Evolutionary conservation across 2,329 filamentous ascomycete species (phyloP).

Genomic region (Mycogone perniciosa): DNA sequence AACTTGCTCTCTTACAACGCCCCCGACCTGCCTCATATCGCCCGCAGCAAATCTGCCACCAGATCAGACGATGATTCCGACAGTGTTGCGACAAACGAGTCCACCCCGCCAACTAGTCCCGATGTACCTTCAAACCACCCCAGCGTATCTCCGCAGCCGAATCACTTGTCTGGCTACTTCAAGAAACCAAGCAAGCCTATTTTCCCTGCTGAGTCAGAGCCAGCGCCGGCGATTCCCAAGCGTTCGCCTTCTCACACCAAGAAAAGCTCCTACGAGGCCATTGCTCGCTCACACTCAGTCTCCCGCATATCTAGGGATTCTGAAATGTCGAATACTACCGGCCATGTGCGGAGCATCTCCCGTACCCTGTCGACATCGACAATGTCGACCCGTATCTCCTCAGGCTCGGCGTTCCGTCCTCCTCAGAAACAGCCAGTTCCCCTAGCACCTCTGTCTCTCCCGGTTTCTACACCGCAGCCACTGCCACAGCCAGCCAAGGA

Average conservation of each 20-base stretch:
- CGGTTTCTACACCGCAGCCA: conserved; percentile 30
- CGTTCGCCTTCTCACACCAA: conserved; percentile 85
- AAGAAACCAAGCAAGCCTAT: conserved; percentile 44
- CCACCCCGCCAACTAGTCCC: conserved; percentile 62
- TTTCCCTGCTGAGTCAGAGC: conserved; percentile 30
- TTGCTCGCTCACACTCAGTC: conserved; percentile 60
- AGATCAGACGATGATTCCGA: conserved; percentile 70
- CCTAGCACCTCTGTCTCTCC: conserved; percentile 25
- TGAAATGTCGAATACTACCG: conserved; percentile 46
- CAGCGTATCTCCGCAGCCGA: conserved; percentile 52
- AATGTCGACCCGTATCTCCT: conserved; percentile 46
- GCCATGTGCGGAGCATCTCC: conserved; percentile 50
- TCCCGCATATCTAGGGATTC: conserved; percentile 53
- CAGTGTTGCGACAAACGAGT: conserved; percentile 45
- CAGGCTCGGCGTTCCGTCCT: conserved; percentile 33
- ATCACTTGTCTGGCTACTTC: conserved; percentile 64
- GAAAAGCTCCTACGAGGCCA: conserved; percentile 66
- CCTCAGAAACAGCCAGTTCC: conserved; percentile 24
- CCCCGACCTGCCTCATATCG: conserved; percentile 62
- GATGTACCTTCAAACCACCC: conserved; percentile 53
- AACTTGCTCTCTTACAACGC: conserved; percentile 96
- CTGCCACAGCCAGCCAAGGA: conserved; percentile 30
- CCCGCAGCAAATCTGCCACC: conserved; percentile 45
- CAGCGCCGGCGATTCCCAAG: conserved; percentile 57
- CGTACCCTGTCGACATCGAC: conserved; percentile 52